These are phyloP conservation scores for Blumeria graminis DNA, from an alignment of 2,329 filamentous ascomycete species.

Conservation along the genomic window DNA sequence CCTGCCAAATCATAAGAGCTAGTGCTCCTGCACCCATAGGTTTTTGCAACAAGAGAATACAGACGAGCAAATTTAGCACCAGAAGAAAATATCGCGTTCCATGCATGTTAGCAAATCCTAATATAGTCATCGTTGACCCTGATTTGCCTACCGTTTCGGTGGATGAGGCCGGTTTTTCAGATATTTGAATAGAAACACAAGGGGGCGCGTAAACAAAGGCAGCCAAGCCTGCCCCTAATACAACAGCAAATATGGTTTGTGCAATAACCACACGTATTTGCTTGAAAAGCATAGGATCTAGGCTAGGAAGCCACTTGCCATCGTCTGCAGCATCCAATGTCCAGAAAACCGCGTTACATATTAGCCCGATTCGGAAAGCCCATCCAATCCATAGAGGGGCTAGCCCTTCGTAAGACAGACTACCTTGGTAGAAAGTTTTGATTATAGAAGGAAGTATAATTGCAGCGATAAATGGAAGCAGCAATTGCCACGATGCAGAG, in stretches of 20 bases:
- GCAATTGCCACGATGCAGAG: constrained; percentile 71
- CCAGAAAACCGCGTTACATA: constrained; percentile 67
- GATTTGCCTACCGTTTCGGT: constrained; percentile 13
- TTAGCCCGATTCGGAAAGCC: constrained; percentile 50
- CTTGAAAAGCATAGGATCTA: constrained; percentile 41
- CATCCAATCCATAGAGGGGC: constrained; percentile 66
- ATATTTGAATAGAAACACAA: constrained; percentile 45
- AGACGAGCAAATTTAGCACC: constrained; percentile 52
- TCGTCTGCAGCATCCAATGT: constrained; percentile 73
- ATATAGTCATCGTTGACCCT: constrained; percentile 42
- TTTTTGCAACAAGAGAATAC: constrained; percentile 63
- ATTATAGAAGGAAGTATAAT: constrained; percentile 49
- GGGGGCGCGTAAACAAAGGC: constrained; percentile 74
- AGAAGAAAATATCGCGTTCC: constrained; percentile 76
- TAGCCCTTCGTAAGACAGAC: constrained; percentile 67
- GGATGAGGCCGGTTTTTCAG: constrained; percentile 10
- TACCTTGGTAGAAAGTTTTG: constrained; percentile 58
- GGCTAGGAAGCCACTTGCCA: constrained; percentile 45
- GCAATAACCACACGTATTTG: constrained; percentile 52
- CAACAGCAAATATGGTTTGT: constrained; percentile 55
- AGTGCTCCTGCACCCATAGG: constrained; percentile 82
- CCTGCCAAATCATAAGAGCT: constrained; percentile 64
- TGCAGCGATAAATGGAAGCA: constrained; percentile 53
- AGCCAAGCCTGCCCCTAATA: constrained; percentile 60
- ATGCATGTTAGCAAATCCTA: constrained; percentile 84